Conservation (phyloP, 2,329 filamentous ascomycete species). For the Aotearoamyces nothofagi region DNA sequence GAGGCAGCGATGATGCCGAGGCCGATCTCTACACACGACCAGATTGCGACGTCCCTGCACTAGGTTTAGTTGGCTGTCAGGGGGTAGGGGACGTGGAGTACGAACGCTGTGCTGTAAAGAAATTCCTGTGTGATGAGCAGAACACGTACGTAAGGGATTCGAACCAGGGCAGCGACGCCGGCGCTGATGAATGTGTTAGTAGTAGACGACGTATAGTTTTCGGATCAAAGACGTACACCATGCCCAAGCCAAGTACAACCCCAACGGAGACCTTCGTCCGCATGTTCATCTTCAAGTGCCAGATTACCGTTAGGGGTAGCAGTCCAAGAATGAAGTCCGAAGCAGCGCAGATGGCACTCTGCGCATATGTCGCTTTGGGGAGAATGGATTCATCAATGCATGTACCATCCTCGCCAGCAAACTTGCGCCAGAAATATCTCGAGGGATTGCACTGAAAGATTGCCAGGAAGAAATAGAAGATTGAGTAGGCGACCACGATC, state of each 20-base stretch:
- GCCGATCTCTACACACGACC: constrained; percentile 31
- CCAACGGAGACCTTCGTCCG: constrained; percentile 35
- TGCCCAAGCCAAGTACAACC: constrained; percentile 38
- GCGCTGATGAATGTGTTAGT: too few species aligned
- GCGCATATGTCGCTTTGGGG: constrained; percentile 34
- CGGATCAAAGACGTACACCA: constrained; percentile 23
- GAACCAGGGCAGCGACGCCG: constrained; percentile 11
- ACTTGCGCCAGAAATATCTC: constrained; percentile 31
- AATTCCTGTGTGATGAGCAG: constrained; percentile 10
- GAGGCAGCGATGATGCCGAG: constrained; percentile 32
- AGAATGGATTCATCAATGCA: constrained; percentile 29
- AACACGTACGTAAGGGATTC: constrained; percentile 11
- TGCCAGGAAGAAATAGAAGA: constrained; percentile 32
- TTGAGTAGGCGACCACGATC: constrained; percentile 27
- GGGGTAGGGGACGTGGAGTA: constrained; percentile 2
- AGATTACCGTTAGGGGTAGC: constrained; percentile 37
- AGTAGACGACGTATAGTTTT: too few species aligned
- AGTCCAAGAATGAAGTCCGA: constrained; percentile 37
- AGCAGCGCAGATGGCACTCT: constrained; percentile 29
- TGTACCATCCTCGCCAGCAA: constrained; percentile 9
- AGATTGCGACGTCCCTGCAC: constrained; percentile 27
- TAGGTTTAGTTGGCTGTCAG: too few species aligned
- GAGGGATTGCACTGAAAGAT: constrained; percentile 37
- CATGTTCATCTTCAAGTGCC: constrained; percentile 35
- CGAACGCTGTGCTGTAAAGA: constrained; percentile 12